Conservation (phyloP, 2,329 filamentous ascomycete species). For the Teratosphaeria zuluensis region DNA sequence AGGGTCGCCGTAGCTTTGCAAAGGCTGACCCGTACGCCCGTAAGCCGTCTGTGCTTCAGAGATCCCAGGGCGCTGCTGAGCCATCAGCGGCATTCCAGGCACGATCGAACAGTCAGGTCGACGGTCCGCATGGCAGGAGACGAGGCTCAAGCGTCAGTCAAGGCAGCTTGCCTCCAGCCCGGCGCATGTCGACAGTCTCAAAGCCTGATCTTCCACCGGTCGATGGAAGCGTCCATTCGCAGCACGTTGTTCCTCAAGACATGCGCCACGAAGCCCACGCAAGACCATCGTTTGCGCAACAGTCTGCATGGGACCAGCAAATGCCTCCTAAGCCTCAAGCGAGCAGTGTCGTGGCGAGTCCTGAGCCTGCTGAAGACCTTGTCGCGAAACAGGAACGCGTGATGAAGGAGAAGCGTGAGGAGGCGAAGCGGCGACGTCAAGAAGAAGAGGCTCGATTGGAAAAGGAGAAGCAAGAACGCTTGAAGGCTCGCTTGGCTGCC, state of each 20-base stretch:
- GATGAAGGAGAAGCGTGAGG: conserved; percentile 31
- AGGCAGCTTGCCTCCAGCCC: conserved; percentile 61
- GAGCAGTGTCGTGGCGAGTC: background rate
- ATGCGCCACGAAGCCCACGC: conserved; percentile 22
- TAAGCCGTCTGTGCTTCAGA: conserved; percentile 70
- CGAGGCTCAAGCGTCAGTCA: conserved; percentile 86
- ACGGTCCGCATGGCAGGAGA: conserved; percentile 57
- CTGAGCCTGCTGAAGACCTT: conserved; percentile 40
- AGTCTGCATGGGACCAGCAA: conserved; percentile 25
- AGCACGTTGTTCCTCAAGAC: conserved; percentile 23
- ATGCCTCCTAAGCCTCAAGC: conserved; percentile 18
- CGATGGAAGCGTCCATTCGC: conserved; percentile 20
- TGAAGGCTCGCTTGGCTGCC: conserved; percentile 26
- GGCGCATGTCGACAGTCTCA: conserved; percentile 48
- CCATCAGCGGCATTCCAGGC: conserved; percentile 83
- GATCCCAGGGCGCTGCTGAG: conserved; percentile 61
- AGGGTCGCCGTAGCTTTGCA: conserved; percentile 59
- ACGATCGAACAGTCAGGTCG: conserved; percentile 56
- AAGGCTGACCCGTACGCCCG: conserved; percentile 58
- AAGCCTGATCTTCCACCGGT: conserved; percentile 31
- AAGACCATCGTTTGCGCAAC: conserved; percentile 17
- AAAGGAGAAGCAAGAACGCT: conserved; percentile 20
- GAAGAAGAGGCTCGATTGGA: conserved; percentile 22
- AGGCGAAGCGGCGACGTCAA: conserved; percentile 17
- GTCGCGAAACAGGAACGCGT: conserved; percentile 53